Base-by-base conservation (phyloP, 1,284 basidiomycete species). In the Rhodotorula sp. region DNA sequence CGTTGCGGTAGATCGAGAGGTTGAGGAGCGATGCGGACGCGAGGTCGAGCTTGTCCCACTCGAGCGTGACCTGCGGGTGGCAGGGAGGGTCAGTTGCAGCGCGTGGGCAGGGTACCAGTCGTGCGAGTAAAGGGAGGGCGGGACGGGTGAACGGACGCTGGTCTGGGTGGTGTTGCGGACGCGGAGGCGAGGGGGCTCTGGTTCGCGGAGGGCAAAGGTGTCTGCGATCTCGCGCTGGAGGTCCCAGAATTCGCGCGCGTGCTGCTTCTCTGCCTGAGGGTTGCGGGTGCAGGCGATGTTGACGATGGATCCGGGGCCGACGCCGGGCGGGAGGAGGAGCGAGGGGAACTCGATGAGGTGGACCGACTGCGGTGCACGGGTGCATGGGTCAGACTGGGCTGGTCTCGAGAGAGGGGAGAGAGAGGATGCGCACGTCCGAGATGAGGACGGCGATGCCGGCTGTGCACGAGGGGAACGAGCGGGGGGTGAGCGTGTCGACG, bases 281-380 rank as follows among this genome's bases (percentile, higher is more conserved):
- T 97, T 96, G 73, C 93, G 88, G 75, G 91, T 87, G 25, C 97
- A 92, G 10, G 92, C 89, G 80, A 97, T 97, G 80, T 94, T 96
- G 77, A 97, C 91, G 77, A 97, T 97, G n/a, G 93, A 96, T 17
- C 94, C 94, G 0, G 94, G 88, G 7, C 90, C 89, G 2, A 92
- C 89, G 27, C 93, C 94, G 0, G 93, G 91, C 4, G 94, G 94
- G 21, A 97, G 84, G 2, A 97, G 86, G 37, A 97, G 85, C 0
- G 94, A 97, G 1, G 94, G 94, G 81, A 97, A 97, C 82, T 97
- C 94, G 79, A 97, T 95, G 48, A 96, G 85, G 80, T 97, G 94
- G 79, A 73, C 78, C 75, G 61, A 82, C 81, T 82, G 75, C 77
- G 53, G 78, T 12, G 15, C 44, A 29, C 0, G 29, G 22, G 21